A percentile compares a stretch with the other conserved stretches of the same genome.
Evolutionary conservation across 106 monocot genomes (phyloP).

Genomic region (Dendrobium officinale): DNA sequence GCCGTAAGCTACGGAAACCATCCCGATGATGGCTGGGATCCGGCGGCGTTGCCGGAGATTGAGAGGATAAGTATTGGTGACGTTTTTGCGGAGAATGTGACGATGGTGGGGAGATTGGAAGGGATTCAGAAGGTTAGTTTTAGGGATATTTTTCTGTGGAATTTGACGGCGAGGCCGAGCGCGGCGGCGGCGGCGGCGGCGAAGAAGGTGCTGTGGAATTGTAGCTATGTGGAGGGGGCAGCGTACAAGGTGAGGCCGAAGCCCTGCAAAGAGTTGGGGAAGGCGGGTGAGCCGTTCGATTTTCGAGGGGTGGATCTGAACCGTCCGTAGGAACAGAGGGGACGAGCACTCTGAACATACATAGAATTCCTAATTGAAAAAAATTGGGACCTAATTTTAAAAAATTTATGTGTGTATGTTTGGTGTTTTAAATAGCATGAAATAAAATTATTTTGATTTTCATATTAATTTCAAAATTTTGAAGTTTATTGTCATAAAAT

Average conservation of each 20-base stretch:
- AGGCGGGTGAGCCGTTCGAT: neutral
- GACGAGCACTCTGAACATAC: too few species aligned
- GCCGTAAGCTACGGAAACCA: slow-evolving; percentile 61
- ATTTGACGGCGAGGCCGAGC: slow-evolving; percentile 33
- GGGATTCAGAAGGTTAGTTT: slow-evolving; percentile 57
- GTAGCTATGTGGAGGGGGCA: slow-evolving; percentile 48
- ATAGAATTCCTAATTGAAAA: too few species aligned
- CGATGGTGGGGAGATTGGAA: slow-evolving; percentile 51
- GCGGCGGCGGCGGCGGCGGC: slow-evolving; percentile 32
- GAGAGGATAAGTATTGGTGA: slow-evolving; percentile 59
- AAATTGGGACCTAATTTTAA: too few species aligned
- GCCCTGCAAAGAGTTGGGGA: slow-evolving; percentile 27
- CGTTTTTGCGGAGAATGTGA: slow-evolving; percentile 57
- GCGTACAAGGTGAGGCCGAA: slow-evolving; percentile 31
- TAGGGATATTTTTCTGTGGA: slow-evolving; percentile 69
- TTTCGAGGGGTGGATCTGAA: neutral
- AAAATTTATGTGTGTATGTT: too few species aligned
- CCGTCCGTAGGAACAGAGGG: too few species aligned
- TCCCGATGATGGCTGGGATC: slow-evolving; percentile 60
- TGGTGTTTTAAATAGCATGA: too few species aligned
- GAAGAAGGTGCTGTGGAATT: slow-evolving; percentile 67
- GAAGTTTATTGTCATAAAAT: too few species aligned
- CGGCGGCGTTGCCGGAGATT: slow-evolving; percentile 62
- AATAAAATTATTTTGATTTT: too few species aligned
- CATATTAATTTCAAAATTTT: too few species aligned